Conservation (phyloP, 768 basidiomycete species). For the Royoungia palumana region DNA sequence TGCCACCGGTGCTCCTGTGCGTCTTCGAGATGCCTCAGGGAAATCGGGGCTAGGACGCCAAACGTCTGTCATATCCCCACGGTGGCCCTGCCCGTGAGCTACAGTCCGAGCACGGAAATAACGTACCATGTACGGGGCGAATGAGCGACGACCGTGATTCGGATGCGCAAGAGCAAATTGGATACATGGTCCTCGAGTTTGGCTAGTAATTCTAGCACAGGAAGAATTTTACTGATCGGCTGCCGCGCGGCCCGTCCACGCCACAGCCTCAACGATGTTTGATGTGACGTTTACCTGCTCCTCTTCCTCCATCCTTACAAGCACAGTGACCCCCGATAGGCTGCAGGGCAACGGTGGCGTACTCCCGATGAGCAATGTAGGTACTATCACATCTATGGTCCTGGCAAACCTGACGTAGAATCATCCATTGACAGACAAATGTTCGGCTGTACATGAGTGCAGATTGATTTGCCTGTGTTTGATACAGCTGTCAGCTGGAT, state of each 20-base stretch:
- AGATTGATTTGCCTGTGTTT: background rate
- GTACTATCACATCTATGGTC: background rate
- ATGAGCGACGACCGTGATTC: slow-evolving; percentile 6
- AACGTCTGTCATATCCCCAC: background rate
- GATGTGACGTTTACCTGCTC: slow-evolving; percentile 1
- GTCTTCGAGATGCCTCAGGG: slow-evolving; percentile 1
- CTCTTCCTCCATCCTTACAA: slow-evolving; percentile 5
- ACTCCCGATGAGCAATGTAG: slow-evolving; percentile 8
- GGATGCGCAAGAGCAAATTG: background rate
- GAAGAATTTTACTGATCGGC: too few relatives aligned
- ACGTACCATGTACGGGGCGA: slow-evolving; percentile 1
- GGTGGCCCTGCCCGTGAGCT: background rate
- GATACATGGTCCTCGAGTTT: slow-evolving; percentile 13
- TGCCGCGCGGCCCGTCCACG: slow-evolving; percentile 10
- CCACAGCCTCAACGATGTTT: slow-evolving; percentile 9
- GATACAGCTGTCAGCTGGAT: background rate
- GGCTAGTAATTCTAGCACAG: too few relatives aligned
- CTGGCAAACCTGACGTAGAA: background rate
- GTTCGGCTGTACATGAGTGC: slow-evolving; percentile 6
- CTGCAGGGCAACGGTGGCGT: background rate
- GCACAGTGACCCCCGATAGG: background rate
- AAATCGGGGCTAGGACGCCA: background rate
- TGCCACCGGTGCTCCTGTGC: background rate
- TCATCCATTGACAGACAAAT: background rate
- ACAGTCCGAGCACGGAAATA: slow-evolving; percentile 5